These are phyloP conservation scores for Picochlorum sp. DNA, from an alignment of 139 green algal genomes.

Conservation along the genomic window DNA sequence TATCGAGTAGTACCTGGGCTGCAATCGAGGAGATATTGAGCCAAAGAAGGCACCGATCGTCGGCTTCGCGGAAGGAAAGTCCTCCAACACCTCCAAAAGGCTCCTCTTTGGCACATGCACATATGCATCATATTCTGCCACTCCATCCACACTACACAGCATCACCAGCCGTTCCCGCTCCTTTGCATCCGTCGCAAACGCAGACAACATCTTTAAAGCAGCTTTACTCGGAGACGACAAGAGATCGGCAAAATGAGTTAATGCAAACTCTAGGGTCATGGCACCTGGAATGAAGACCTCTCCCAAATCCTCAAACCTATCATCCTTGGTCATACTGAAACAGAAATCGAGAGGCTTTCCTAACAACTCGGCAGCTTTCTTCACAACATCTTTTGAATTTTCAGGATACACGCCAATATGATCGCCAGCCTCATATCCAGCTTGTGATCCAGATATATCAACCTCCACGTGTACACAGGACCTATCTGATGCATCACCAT, in stretches of 20 bases:
- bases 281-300: constrained; percentile 23
- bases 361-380: constrained; percentile 50
- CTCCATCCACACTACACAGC: constrained; percentile 58
- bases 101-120: constrained; percentile 30
- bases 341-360: constrained; percentile 21
- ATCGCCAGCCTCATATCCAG: constrained; percentile 59
- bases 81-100: constrained; percentile 73
- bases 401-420: constrained; percentile 80
- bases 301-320: constrained; percentile 17
- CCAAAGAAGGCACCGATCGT: constrained; percentile 81
- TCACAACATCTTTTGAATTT: constrained; percentile 66
- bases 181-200: constrained; percentile 39
- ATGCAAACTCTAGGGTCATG: constrained; percentile 49
- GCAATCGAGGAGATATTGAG: constrained; percentile 67
- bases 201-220: constrained; percentile 62
- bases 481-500: constrained; percentile 59
- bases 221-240: constrained; percentile 60
- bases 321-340: constrained; percentile 18
- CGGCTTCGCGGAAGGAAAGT: constrained; percentile 71
- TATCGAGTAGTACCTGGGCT: constrained; percentile 86
- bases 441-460: constrained; percentile 41
- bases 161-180: constrained; percentile 49
- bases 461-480: constrained; percentile 93
- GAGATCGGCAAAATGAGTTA: constrained; percentile 76
- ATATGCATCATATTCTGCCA: constrained; percentile 56